A percentile compares a stretch with the other conserved stretches of the same genome.
Evolutionary conservation across 108 stramenopile genomes (phyloP).

Genomic region (Skeletonema menzelii): DNA sequence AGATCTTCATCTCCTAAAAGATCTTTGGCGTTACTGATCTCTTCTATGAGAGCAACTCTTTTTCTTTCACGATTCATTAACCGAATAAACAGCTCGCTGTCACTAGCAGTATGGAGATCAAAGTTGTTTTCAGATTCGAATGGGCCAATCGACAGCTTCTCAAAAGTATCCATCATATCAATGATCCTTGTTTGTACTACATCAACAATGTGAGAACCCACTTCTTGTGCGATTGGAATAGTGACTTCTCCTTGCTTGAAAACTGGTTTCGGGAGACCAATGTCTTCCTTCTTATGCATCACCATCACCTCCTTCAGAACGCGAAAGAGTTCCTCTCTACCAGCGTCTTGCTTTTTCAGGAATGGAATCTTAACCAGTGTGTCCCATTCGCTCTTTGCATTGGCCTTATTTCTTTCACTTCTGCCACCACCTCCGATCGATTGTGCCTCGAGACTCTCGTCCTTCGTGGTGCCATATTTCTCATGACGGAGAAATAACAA

Average conservation of each 20-base stretch:
- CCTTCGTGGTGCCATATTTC: slow-evolving; percentile 32
- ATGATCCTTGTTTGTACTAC: background rate
- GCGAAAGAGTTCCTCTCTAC: slow-evolving; percentile 35
- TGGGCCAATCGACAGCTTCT: background rate
- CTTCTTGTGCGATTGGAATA: slow-evolving; percentile 23
- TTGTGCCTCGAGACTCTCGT: background rate
- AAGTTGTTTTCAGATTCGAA: too few species aligned
- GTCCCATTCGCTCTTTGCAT: slow-evolving; percentile 49
- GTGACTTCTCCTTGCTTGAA: slow-evolving; percentile 51
- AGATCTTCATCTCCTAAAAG: slow-evolving; percentile 7
- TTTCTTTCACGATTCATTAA: too few species aligned
- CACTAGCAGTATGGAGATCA: too few species aligned
- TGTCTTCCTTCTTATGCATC: slow-evolving; percentile 62
- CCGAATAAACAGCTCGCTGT: too few species aligned
- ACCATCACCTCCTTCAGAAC: slow-evolving; percentile 55
- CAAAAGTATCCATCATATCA: background rate
- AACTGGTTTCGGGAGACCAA: slow-evolving; percentile 53
- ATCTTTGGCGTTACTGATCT: slow-evolving; percentile 4
- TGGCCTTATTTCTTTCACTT: slow-evolving; percentile 10
- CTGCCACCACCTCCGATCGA: background rate
- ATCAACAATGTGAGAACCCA: slow-evolving; percentile 40
- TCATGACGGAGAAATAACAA: slow-evolving; percentile 51
- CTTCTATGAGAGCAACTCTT: background rate
- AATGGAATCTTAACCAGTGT: slow-evolving; percentile 49
- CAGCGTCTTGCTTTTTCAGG: slow-evolving; percentile 25